Percentiles rank a stretch among this genome's conserved stretches.
These are phyloP conservation scores for Saccharomyces hybrid DNA, from an alignment of 1,139 yeast species.

Conservation along the genomic window DNA sequence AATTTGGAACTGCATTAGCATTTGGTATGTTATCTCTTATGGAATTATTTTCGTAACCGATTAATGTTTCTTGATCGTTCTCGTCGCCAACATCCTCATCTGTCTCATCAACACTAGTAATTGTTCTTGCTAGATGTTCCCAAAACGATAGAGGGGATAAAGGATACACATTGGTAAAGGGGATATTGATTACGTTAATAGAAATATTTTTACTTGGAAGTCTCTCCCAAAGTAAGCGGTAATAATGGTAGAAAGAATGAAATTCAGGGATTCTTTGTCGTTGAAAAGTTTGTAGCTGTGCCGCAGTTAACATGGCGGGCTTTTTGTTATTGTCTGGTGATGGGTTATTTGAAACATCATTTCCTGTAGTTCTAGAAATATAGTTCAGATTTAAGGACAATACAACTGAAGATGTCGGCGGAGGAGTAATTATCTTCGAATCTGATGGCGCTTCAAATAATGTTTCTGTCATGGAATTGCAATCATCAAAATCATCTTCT, in stretches of 20 bases:
- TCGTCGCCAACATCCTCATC: constrained; percentile 2
- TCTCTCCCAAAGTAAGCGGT: constrained; percentile 27
- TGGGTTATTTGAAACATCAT: constrained; percentile 7
- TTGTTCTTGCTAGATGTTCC: constrained; percentile 14
- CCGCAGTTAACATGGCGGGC: constrained; percentile 22
- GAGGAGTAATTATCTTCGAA: constrained; percentile 22
- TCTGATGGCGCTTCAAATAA: constrained; percentile 17
- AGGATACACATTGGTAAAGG: constrained; percentile 30
- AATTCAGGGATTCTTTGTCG: constrained; percentile 23
- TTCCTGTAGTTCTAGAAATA: constrained; percentile 15
- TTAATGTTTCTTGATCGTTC: constrained; percentile 25
- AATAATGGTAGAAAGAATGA: constrained; percentile 28
- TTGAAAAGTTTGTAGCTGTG: constrained; percentile 23
- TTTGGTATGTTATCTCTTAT: not conserved
- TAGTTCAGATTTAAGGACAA: constrained; percentile 23
- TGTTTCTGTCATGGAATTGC: constrained; percentile 23
- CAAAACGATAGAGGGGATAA: constrained; percentile 23
- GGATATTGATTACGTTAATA: constrained; percentile 28
- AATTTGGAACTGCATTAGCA: not conserved
- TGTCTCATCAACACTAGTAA: constrained; percentile 3
- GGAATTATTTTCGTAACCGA: constrained; percentile 7
- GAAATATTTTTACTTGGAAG: constrained; percentile 26
- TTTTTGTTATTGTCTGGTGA: constrained; percentile 13
- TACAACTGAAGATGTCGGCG: constrained; percentile 29
- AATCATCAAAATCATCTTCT: constrained; percentile 6